Evolutionary conservation across 2,329 filamentous ascomycete genomes (phyloP), one percentile per base, ranked within the genome.

Genomic region (Diaporthe ilicicola): DNA sequence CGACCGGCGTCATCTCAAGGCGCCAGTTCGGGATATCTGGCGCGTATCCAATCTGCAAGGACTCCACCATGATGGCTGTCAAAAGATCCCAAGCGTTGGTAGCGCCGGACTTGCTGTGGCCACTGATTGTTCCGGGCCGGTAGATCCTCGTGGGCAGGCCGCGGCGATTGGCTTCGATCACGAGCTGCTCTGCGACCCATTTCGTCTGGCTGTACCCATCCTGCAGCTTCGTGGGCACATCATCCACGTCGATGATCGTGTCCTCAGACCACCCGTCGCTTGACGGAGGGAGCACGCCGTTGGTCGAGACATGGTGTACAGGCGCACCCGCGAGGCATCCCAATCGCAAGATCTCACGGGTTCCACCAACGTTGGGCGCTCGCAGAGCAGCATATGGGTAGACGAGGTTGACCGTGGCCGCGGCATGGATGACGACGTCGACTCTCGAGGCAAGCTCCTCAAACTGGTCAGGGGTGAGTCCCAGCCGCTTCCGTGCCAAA

Each of bases 1-100:
- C 93, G 17, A 94, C 93, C 0, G 93, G 93, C 0, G 93, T 94
- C 93, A 95, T 95, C 81, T 95, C 93, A 1, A 92, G 88, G 62
- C 91, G 89, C 93, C 93, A 95, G 51, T 90, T 90, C 62, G 91
- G 86, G 4, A 94, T 90, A 67, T 93, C 86, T 0, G 93, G 93
- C 1, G 88, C 88, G 74, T 88, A 88, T 7, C 92, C 92, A 4
- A 95, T 85, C 66, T 92, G 90, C 46, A 95, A 85, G 0, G 93
- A 94, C 78, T 95, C 93, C 1, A 94, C 91, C 32, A 95, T 86
- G 69, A 95, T 79, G 0, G 93, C 93, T 66, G 91, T 93, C 55
- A 95, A 83, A 24, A 95, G 82, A 85, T 95, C 93, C 83, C 91
- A 95, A 0, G 92, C 89, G 76, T 95, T 95, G 0, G 92, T 91